Percentiles rank a stretch among this genome's conserved stretches.
These are phyloP conservation scores for Ogataea nakhonphanomensis DNA, from an alignment of 805 yeast genomes.

Conservation along the genomic window DNA sequence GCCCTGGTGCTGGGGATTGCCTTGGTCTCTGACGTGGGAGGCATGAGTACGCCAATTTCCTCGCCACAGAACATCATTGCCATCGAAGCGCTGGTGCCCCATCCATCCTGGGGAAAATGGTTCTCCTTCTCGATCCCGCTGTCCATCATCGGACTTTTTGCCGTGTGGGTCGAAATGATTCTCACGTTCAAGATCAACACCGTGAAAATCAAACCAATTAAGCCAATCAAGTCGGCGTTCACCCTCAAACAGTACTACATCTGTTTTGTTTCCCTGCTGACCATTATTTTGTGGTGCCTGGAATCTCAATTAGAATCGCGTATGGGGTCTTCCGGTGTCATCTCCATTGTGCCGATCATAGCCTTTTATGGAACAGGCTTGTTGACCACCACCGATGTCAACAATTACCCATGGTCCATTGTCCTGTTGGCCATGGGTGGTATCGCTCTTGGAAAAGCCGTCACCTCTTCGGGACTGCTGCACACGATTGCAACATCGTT, in stretches of 20 bases:
- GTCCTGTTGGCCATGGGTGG: slow-evolving; percentile 56
- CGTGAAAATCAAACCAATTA: slow-evolving; percentile 44
- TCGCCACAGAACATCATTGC: slow-evolving; percentile 56
- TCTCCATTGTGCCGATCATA: slow-evolving; percentile 45
- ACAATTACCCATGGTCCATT: slow-evolving; percentile 53
- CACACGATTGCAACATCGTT: slow-evolving; percentile 44
- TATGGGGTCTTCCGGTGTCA: slow-evolving; percentile 49
- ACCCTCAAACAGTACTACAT: slow-evolving; percentile 44
- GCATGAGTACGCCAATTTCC: slow-evolving; percentile 54
- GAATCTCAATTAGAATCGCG: slow-evolving; percentile 39
- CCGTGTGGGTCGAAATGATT: slow-evolving; percentile 47
- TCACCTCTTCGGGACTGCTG: slow-evolving; percentile 46
- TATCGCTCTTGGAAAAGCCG: slow-evolving; percentile 50
- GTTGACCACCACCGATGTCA: slow-evolving; percentile 44
- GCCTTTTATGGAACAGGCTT: slow-evolving; percentile 50
- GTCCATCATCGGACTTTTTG: slow-evolving; percentile 38
- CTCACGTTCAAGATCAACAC: slow-evolving; percentile 50
- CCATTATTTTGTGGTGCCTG: slow-evolving; percentile 49
- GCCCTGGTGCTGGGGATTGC: slow-evolving; percentile 40
- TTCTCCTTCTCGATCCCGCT: slow-evolving; percentile 50
- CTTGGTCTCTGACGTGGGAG: slow-evolving; percentile 49
- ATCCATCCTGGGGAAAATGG: slow-evolving; percentile 57
- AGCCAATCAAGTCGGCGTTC: slow-evolving; percentile 45
- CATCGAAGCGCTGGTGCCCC: slow-evolving; percentile 49
- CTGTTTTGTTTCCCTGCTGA: slow-evolving; percentile 38